Conservation (phyloP, 768 basidiomycete species). For the Agrocybe praecox region DNA sequence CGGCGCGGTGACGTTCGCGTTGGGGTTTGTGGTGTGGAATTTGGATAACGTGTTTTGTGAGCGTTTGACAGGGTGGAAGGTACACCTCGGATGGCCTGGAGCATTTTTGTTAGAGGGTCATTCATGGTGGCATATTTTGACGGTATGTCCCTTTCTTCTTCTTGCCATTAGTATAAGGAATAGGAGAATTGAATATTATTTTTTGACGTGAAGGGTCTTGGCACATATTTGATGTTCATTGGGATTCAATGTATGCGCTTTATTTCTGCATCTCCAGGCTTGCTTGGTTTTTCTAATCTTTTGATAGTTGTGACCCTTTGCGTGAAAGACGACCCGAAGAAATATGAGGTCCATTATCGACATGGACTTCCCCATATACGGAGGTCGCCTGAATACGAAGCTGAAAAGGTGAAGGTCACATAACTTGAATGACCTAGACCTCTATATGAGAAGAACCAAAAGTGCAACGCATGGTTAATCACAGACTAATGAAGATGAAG, state of each 20-base stretch:
- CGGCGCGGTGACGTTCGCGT: constrained; percentile 57
- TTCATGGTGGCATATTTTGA: constrained; percentile 77
- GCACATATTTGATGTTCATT: constrained; percentile 53
- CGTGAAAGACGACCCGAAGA: constrained; percentile 58
- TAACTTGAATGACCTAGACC: not conserved
- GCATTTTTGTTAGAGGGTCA: constrained; percentile 75
- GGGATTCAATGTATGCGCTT: constrained; percentile 51
- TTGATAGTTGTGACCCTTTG: constrained; percentile 40
- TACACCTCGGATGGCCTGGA: constrained; percentile 58
- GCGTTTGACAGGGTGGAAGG: constrained; percentile 56
- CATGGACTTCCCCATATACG: constrained; percentile 51
- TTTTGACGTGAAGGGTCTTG: constrained; percentile 38
- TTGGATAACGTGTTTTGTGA: constrained; percentile 79
- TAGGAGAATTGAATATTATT: not conserved
- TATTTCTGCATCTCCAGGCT: constrained; percentile 7
- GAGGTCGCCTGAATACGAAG: constrained; percentile 13
- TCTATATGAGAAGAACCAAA: not conserved
- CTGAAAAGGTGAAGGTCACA: not conserved
- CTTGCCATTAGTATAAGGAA: not conserved
- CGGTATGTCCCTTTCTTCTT: constrained; percentile 37
- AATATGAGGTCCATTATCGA: constrained; percentile 43
- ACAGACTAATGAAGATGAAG: not conserved
- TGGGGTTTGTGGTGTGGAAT: constrained; percentile 80
- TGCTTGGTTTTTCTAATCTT: constrained; percentile 33
- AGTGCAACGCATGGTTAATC: not conserved